Percentiles rank a stretch among this genome's conserved stretches.
phyloP scores from a whole-genome alignment of 805 yeast genomes.

The Saccharomycopsis fodiens region DNA sequence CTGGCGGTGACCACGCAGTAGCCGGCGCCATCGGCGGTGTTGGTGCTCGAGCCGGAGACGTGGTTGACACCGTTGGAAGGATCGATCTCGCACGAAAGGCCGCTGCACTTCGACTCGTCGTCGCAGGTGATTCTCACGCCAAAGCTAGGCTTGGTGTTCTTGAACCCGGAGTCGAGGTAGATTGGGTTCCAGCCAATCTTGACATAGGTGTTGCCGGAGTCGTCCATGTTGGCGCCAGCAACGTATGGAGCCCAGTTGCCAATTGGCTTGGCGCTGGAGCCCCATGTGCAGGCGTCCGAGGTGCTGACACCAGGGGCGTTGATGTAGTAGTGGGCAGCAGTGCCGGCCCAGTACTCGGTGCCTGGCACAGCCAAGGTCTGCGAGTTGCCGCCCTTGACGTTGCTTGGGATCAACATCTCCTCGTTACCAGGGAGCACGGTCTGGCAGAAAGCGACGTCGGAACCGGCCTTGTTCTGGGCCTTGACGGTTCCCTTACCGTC shows the following conservation, averaged over 20 bases:
- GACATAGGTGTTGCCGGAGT: slow-evolving; percentile 60
- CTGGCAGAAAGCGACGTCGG: slow-evolving; percentile 78
- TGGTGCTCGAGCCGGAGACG: slow-evolving; percentile 35
- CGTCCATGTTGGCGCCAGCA: slow-evolving; percentile 83
- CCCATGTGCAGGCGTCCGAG: slow-evolving; percentile 81
- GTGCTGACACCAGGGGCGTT: slow-evolving; percentile 78
- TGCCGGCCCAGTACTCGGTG: slow-evolving; percentile 73
- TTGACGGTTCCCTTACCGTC: slow-evolving; percentile 72
- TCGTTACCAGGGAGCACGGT: slow-evolving; percentile 92
- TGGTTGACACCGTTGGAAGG: slow-evolving; percentile 61
- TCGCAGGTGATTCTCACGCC: slow-evolving; percentile 74
- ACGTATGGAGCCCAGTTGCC: slow-evolving; percentile 96
- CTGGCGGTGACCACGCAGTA: slow-evolving; percentile 78
- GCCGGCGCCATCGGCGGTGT: slow-evolving; percentile 61
- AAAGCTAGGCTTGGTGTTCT: slow-evolving; percentile 47
- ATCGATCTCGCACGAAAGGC: slow-evolving; percentile 77
- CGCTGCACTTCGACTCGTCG: slow-evolving; percentile 59
- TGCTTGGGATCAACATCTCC: slow-evolving; percentile 87
- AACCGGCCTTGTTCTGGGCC: slow-evolving; percentile 47
- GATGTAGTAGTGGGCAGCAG: slow-evolving; percentile 81
- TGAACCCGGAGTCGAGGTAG: slow-evolving; percentile 56
- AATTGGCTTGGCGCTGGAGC: slow-evolving; percentile 52
- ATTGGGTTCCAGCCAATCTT: slow-evolving; percentile 91
- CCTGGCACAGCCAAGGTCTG: slow-evolving; percentile 76
- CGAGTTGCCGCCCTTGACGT: slow-evolving; percentile 42